These are phyloP conservation scores for Debaryomyces sp. DNA, from an alignment of 1,139 yeast genomes.

Conservation along the genomic window DNA sequence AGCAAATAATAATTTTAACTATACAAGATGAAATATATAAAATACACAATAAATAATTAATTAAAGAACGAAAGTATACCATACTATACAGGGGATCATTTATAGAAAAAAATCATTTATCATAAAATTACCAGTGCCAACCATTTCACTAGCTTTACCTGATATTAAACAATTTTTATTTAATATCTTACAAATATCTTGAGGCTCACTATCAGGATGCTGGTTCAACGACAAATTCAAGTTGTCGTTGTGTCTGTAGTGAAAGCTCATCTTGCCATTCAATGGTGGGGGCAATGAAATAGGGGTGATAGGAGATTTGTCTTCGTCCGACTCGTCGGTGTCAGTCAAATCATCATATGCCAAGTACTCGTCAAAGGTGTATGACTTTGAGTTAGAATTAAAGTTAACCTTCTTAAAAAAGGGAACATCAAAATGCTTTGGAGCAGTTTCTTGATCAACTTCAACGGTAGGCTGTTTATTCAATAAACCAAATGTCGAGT, in stretches of 20 bases:
- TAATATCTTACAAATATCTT: slow-evolving; percentile 36
- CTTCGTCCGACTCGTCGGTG: slow-evolving; percentile 11
- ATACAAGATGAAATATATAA: slow-evolving; percentile 8
- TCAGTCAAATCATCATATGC: slow-evolving; percentile 31
- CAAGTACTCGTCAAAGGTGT: slow-evolving; percentile 44
- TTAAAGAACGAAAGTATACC: slow-evolving; percentile 3
- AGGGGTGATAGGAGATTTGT: slow-evolving; percentile 18
- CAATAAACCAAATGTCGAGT: slow-evolving; percentile 39
- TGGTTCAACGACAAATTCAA: slow-evolving; percentile 41
- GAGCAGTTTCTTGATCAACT: background rate
- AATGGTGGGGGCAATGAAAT: slow-evolving; percentile 23
- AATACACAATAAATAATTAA: slow-evolving; percentile 7
- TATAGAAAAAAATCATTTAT: slow-evolving; percentile 52
- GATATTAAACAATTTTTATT: slow-evolving; percentile 50
- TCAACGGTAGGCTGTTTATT: slow-evolving; percentile 20
- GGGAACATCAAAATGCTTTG: slow-evolving; percentile 27
- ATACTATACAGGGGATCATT: slow-evolving; percentile 10
- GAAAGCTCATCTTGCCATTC: slow-evolving; percentile 40
- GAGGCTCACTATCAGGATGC: slow-evolving; percentile 23
- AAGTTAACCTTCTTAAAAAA: slow-evolving; percentile 29
- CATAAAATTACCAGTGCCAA: slow-evolving; percentile 51
- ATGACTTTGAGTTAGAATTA: slow-evolving; percentile 32
- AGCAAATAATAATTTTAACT: slow-evolving; percentile 4
- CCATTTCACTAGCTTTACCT: slow-evolving; percentile 59
- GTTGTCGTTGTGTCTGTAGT: slow-evolving; percentile 48